Base-by-base conservation (phyloP, 768 basidiomycete genomes). In the Mycena sanguinolenta region DNA sequence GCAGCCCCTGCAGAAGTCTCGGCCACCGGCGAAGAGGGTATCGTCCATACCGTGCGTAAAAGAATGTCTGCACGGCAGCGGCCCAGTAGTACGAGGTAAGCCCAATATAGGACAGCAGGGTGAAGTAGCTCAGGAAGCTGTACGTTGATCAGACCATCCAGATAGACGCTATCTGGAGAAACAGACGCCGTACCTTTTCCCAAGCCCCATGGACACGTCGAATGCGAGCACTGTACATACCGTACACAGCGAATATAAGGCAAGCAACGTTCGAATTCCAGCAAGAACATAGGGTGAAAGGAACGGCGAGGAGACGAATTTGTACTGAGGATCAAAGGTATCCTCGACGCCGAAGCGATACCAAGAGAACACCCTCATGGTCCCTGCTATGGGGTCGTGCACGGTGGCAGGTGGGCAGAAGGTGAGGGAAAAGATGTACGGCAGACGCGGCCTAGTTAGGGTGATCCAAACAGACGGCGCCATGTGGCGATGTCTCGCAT, bases 11-110 rank as follows among this genome's bases (percentile, higher is more conserved):
- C 25, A 91, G 75, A 1, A 81, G 50, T 36, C 82, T 83, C 0
- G 86, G 85, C 92, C 92, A 92, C 30, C 77, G 75, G 70, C 91
- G 91, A 27, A 92, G 80, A 1, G 88, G 86, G 65, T 92, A 92
- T 34, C 76, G 75, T 32, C 79, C 80, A 62, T 70, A 57, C 7
- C 75, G 65, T 0, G 82, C 85, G 68, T 86, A 91, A 0, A 77
- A 75, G 6, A 84, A 42, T 0, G 88, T 89, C 63, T 92, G 91
- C 1, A 87, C 80, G 4, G 85, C 82, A 1, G 91, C 77, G 0
- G 89, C 90, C 77, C 84, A 89, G 77, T 89, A 88, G 78, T 92
- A 93, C 25, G 90, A 83, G 23, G 85, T 83, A 1, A 92, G 73
- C 0, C 92, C 92, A 42, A 88, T 87, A 67, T 88, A 91, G 0